phyloP scores from a whole-genome alignment of 208 protist species.

The Leishmania major region DNA sequence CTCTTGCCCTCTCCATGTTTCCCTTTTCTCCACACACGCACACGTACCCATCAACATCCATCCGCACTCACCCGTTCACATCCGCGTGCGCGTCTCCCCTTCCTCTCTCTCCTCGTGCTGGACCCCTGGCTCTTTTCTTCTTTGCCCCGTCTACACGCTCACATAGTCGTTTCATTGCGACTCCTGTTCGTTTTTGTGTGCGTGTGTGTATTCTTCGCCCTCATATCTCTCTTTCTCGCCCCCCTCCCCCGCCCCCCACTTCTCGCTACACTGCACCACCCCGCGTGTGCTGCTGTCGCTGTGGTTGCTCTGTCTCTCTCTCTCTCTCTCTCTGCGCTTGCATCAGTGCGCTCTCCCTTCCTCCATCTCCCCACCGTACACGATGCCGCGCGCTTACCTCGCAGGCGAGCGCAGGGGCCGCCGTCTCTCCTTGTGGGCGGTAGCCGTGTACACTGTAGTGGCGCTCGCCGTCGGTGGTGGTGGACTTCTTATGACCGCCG shows the following conservation, averaged over 20 bases:
- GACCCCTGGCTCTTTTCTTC: too few species aligned
- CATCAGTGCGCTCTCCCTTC: background rate
- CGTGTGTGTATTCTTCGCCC: background rate
- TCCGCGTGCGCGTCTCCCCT: background rate
- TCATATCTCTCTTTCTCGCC: too few species aligned
- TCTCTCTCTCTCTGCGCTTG: background rate
- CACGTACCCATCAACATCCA: background rate
- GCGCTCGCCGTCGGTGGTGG: conserved; percentile 13
- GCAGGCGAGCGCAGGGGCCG: background rate
- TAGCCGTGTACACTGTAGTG: background rate
- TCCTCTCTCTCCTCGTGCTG: background rate
- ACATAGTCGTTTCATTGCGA: background rate
- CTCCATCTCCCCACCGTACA: background rate
- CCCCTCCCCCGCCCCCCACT: background rate
- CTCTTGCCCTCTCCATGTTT: background rate
- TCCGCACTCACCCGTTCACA: background rate
- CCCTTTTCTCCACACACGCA: background rate
- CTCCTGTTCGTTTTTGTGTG: background rate
- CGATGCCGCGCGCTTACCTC: background rate
- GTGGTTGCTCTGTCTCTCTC: background rate
- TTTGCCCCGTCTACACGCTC: background rate
- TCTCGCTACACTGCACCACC: background rate
- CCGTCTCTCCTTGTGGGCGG: background rate
- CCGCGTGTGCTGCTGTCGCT: background rate
- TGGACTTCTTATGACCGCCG: conserved; percentile 6